Evolutionary conservation across 2,329 filamentous ascomycete genomes (phyloP).

Genomic region (Grosmannia penicillata): DNA sequence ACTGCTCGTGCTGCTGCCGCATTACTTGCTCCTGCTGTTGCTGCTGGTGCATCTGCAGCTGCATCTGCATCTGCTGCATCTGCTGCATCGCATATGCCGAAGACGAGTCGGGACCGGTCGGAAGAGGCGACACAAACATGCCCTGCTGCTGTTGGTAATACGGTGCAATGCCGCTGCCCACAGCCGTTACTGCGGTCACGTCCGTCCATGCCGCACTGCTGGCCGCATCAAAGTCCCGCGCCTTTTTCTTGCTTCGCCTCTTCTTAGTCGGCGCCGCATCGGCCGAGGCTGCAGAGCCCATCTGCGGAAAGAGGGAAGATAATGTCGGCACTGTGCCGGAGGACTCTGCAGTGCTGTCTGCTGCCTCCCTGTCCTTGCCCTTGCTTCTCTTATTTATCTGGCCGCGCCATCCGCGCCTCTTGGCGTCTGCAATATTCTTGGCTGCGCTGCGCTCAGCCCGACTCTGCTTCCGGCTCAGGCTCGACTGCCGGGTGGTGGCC

Average conservation of each 20-base stretch:
- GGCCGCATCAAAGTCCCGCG: slow-evolving; percentile 9
- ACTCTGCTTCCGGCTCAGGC: slow-evolving; percentile 32
- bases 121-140: not conserved
- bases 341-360: no score
- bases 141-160: not conserved
- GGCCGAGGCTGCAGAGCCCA: not conserved
- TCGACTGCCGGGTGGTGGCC: slow-evolving; percentile 20
- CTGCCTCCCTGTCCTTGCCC: slow-evolving; percentile 16
- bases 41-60: slow-evolving; percentile 1
- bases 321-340: no score
- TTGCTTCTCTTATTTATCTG: slow-evolving; percentile 24
- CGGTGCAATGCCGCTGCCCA: not conserved
- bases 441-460: slow-evolving; percentile 45
- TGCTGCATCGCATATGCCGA: slow-evolving; percentile 10
- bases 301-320: no score
- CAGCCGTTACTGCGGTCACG: not conserved
- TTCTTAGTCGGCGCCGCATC: slow-evolving; percentile 1
- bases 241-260: not conserved
- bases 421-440: slow-evolving; percentile 48
- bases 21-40: slow-evolving; percentile 1
- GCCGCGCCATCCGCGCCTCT: slow-evolving; percentile 36
- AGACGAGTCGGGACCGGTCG: slow-evolving; percentile 4
- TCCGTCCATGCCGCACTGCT: slow-evolving; percentile 32
- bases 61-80: slow-evolving; percentile 5
- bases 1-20: slow-evolving; percentile 1